Percentiles rank a stretch among this genome's conserved stretches.
Evolutionary conservation across 2,329 filamentous ascomycete genomes (phyloP).

Genomic region (Neofusicoccum kwambonambiense): DNA sequence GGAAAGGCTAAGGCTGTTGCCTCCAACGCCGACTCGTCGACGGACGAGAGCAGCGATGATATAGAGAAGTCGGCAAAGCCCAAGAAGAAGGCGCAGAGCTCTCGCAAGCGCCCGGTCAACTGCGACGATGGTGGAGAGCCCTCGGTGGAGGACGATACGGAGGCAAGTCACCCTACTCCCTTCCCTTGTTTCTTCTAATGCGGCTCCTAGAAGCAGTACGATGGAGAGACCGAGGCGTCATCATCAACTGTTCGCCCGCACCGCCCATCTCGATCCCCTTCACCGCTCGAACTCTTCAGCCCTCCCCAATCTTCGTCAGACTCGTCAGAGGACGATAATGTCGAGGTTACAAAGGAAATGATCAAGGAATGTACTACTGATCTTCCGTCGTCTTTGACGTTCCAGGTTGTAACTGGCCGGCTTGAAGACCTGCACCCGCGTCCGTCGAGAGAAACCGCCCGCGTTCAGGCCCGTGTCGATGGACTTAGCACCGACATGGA

Average conservation of each 20-base stretch:
- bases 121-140: neutral
- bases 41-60: neutral
- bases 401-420: neutral
- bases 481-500: neutral
- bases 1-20: neutral
- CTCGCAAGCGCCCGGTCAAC: no score
- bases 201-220: neutral
- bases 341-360: no score
- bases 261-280: no score
- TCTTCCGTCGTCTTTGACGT: no score
- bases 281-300: no score
- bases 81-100: no score
- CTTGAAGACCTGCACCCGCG: neutral
- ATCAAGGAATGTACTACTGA: neutral
- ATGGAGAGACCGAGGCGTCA: no score
- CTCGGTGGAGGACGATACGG: no score
- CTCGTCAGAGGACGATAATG: no score
- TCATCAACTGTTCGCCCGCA: no score
- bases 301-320: no score
- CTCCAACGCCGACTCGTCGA: no score
- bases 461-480: neutral
- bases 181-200: neutral
- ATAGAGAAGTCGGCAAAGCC: neutral
- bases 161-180: neutral
- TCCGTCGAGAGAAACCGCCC: neutral